Evolutionary conservation across 805 yeast genomes (phyloP), one percentile per base, ranked within the genome.

Genomic region (Cyberlindnera euphorbiiphila): DNA sequence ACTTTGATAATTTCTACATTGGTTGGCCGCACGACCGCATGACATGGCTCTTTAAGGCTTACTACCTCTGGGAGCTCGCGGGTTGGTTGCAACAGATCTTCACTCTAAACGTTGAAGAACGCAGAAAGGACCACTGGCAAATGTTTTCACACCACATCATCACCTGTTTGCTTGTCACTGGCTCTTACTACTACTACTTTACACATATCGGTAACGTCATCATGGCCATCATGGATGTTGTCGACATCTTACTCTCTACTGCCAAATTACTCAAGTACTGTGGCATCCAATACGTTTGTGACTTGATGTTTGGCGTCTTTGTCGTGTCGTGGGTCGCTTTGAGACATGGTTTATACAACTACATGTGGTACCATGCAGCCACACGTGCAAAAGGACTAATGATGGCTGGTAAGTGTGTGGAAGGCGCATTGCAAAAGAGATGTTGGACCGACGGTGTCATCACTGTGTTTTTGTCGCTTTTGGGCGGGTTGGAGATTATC

Each of bases 121-220:
- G 71, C 45, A 74, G 97, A 45, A 86, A 86, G 56, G 97, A 88
- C 57, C 79, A 85, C 57, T 60, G 62, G 49, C 95, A 88, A 61
- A 88, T 88, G 97, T 76, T 87, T 53, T 64, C 80, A 31, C 97
- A 88, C 59, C 97, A 88, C 60, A 77, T 89, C 39, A 79, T 89
- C 39, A 88, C 97, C 1, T 71, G 79, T 50, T 50, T 66, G 16
- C 69, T 88, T 38, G 71, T 83, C 19, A 57, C 71, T 10, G 91
- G 93, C 2, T 81, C 93, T 1, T 88, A 87, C 59, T 68, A 66
- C 53, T 78, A 76, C 56, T 79, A 83, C 61, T 83, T 79, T 60
- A 75, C 81, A 23, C 71, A 85, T 25, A 73, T 85, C 38, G 96
- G 97, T 21, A 85, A 86, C 60, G 71, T 81, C 20, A 81, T 88